These are phyloP conservation scores for Gremmenia infestans DNA, from an alignment of 2,329 filamentous ascomycete genomes.

Conservation along the genomic window DNA sequence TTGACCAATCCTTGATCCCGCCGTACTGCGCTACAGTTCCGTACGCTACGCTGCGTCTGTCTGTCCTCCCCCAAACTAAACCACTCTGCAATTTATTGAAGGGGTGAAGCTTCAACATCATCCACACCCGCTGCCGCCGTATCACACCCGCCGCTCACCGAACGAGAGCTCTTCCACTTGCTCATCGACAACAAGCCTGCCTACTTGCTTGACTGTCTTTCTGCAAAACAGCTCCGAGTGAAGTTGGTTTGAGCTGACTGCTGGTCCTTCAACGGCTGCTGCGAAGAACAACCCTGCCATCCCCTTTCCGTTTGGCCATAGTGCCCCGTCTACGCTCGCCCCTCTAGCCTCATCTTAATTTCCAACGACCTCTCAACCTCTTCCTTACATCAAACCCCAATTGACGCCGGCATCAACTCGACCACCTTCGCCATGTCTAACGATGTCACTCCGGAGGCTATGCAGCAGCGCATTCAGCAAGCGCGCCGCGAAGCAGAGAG, in stretches of 20 bases:
- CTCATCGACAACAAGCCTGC: neutral
- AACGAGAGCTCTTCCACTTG: slow-evolving; percentile 13
- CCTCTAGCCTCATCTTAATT: slow-evolving; percentile 7
- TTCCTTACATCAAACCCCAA: slow-evolving; percentile 12
- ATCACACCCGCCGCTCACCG: too few species aligned
- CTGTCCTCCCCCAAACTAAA: too few species aligned
- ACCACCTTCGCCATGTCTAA: slow-evolving; percentile 34
- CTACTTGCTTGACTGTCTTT: too few species aligned
- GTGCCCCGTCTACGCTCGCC: neutral
- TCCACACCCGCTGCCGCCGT: too few species aligned
- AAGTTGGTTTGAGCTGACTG: neutral
- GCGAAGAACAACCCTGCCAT: neutral
- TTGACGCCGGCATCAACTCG: slow-evolving; percentile 11
- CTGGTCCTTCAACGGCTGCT: neutral
- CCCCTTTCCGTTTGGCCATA: neutral
- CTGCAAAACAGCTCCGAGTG: neutral
- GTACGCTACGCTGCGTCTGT: too few species aligned
- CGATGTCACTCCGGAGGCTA: slow-evolving; percentile 67
- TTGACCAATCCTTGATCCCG: too few species aligned
- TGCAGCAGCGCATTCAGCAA: slow-evolving; percentile 89
- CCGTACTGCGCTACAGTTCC: too few species aligned
- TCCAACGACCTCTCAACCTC: slow-evolving; percentile 8
- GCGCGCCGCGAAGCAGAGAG: slow-evolving; percentile 97
- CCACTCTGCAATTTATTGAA: too few species aligned
- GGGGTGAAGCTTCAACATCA: too few species aligned